Conservation (phyloP, 177 flowering plant species). For the Vitis hybrid region DNA sequence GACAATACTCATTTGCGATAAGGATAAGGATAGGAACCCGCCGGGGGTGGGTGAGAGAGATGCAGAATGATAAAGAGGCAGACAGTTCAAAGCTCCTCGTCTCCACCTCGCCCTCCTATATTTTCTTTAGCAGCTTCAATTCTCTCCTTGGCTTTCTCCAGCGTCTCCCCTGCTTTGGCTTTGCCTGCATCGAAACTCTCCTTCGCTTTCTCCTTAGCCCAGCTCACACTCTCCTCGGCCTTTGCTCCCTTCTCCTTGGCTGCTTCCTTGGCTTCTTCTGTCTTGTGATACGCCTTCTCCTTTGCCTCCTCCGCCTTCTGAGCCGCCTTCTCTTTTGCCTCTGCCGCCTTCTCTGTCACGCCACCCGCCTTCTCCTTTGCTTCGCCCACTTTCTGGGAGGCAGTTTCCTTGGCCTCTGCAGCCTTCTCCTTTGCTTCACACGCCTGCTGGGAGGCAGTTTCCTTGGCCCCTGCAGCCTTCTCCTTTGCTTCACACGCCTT, state of each 20-base stretch:
- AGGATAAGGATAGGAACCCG: too few species aligned
- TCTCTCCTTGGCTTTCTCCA: conserved; percentile 26
- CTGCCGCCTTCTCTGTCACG: conserved; percentile 3
- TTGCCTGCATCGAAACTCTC: conserved; percentile 30
- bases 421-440: conserved; percentile 22
- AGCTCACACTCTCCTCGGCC: conserved; percentile 23
- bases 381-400: too few species aligned
- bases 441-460: background rate
- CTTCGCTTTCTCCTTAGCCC: conserved; percentile 39
- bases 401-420: background rate
- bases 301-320: conserved; percentile 5
- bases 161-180: conserved; percentile 28
- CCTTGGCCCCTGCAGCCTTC: conserved; percentile 11
- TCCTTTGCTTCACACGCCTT: conserved; percentile 13
- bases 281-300: background rate
- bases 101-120: conserved; percentile 1
- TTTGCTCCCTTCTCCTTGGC: background rate
- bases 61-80: too few species aligned
- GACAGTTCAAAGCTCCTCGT: conserved; percentile 23
- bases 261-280: background rate
- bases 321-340: conserved; percentile 4
- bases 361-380: conserved; percentile 15
- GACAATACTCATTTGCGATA: too few species aligned
- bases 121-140: conserved; percentile 22
- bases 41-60: too few species aligned